Base-by-base conservation (phyloP, 176 grass and related monocot species). In the Eremochloa ophiuroides region DNA sequence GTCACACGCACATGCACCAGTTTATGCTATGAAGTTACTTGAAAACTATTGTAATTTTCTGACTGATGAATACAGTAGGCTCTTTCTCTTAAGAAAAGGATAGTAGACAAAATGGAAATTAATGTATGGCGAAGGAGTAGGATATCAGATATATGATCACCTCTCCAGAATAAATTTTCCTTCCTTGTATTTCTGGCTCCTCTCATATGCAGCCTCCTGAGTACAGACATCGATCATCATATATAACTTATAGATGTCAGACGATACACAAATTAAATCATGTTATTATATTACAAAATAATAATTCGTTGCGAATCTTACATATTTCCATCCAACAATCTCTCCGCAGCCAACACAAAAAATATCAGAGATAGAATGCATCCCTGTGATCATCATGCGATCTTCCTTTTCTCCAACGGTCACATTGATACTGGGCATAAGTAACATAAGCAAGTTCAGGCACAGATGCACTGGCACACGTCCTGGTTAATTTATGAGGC, bases 261-360 rank as follows among this genome's bases (percentile, higher is more conserved):
- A 26, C 28, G 46, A 74, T 48, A 70, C 17, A 82, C 2, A 51
- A 41, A 66, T 77, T 35, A 35, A 5, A 35, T 4, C 37, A 38
- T 38, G 7, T n/a, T 53, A 66, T 34, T 56, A 77, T 8, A 14
- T 11, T 2, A 27, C 20, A 72, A 80, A 17, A 74, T 53, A n/a
- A 37, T 13, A n/a, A n/a, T n/a, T n/a, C 42, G 25, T 79, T 38
- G 61, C n/a, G 20, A 74, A 34, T 66, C 89, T 91, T 89, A 98
- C 95, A 68, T 95, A 98, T 98, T 98, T 98, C 95, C 95, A 98
- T 77, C 95, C 95, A 87, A 98, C 82, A 84, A 79, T 86, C n/a
- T 78, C 83, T 44, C 88, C 88, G 61, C 92, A 98, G 70, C 95
- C 82, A 87, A 87, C 86, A 88, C 95, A 98, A 71, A 95, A 95